Base-by-base conservation (phyloP, 208 protist species). In the Leishmania mexicana region DNA sequence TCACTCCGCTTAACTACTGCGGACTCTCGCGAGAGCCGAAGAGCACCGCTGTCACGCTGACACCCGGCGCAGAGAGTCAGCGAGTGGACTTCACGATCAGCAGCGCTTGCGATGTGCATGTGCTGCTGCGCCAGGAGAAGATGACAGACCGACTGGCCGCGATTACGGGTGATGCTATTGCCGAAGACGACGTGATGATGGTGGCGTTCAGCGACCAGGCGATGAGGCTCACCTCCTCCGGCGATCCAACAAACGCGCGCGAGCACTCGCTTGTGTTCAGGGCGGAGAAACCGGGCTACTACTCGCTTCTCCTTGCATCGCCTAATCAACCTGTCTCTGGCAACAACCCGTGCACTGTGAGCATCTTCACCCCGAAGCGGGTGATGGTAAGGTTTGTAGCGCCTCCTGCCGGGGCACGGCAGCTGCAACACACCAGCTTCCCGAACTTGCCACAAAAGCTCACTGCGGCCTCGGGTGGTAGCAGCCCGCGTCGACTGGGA, bases 251-350 rank as follows among this genome's bases (percentile, higher is more conserved):
- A 40, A 95, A 96, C 86, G 89, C 93, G 6, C 90, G 95, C 53
- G 95, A 97, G 82, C 93, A 96, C 85, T 88, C 93, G n/a, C 72
- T 96, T 42, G 86, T 90, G 17, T 94, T 96, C 74, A 83, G 83
- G 76, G 85, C 87, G 17, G 45, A 86, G 24, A 82, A 87, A 76
- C 72, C 86, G 3, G 90, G 92, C 53, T 87, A 85, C 64, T 97
- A 92, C 81, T 88, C 87, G 2, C 79, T 96, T 57, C 85, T 96
- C 13, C 72, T 93, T 51, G 87, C 79, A 53, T 88, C 89, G 17
- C 84, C 90, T 10, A 92, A 92, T 54, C 72, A 47, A 49, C 81
- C 86, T 2, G 72, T 86, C 10, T 81, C 85, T 28, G 92, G 94
- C 35, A 80, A 90, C 64, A 92, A 87, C 65, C 90, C 90, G 40